A percentile compares a stretch with the other conserved stretches of the same genome.
phyloP scores from a whole-genome alignment of 805 yeast species.

The Blastobotrys parvus region DNA sequence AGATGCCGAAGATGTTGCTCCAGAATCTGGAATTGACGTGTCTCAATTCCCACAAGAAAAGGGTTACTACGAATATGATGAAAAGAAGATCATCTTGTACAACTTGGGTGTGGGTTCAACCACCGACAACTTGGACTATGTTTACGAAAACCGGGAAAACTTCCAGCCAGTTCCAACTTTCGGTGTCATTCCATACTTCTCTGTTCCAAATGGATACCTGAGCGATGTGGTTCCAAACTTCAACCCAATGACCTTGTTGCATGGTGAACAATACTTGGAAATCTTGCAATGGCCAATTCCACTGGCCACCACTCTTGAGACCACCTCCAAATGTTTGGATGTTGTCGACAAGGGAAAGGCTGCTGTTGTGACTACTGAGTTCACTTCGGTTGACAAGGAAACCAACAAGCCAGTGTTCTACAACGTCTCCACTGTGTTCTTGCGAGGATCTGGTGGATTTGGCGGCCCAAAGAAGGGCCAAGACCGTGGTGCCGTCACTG shows the following conservation, averaged over 20 bases:
- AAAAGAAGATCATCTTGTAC: slow-evolving; percentile 70
- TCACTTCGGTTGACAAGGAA: slow-evolving; percentile 55
- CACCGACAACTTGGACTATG: slow-evolving; percentile 65
- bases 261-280: slow-evolving; percentile 91
- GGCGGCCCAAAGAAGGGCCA: slow-evolving; percentile 44
- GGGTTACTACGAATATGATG: slow-evolving; percentile 49
- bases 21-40: slow-evolving; percentile 36
- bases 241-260: slow-evolving; percentile 82
- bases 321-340: slow-evolving; percentile 60
- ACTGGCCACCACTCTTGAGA: slow-evolving; percentile 52
- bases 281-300: slow-evolving; percentile 73
- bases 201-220: slow-evolving; percentile 48
- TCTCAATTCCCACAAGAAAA: slow-evolving; percentile 6
- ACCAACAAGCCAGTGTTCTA: slow-evolving; percentile 66
- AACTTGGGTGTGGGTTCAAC: slow-evolving; percentile 86
- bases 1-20: slow-evolving; percentile 36
- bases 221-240: slow-evolving; percentile 63
- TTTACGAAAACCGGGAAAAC: slow-evolving; percentile 64
- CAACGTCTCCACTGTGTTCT: slow-evolving; percentile 77
- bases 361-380: slow-evolving; percentile 63
- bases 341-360: slow-evolving; percentile 80
- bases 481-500: slow-evolving; percentile 53
- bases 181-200: slow-evolving; percentile 83
- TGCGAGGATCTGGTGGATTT: slow-evolving; percentile 59
- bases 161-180: slow-evolving; percentile 85